These are phyloP conservation scores for Talaromyces islandicus DNA, from an alignment of 2,329 filamentous ascomycete genomes.

Conservation along the genomic window DNA sequence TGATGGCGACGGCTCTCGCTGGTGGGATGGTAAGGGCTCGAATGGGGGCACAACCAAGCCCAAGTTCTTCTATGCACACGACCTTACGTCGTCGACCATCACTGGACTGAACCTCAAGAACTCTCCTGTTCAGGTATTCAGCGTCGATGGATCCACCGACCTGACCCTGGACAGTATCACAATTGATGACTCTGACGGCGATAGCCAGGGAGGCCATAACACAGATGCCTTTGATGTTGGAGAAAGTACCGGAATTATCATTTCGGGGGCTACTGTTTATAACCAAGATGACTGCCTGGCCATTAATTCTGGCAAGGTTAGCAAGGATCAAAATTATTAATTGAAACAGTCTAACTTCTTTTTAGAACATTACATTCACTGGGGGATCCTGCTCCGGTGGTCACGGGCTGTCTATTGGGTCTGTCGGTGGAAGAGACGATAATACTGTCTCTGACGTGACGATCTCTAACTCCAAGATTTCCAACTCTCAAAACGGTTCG, in stretches of 20 bases:
- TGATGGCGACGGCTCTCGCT: slow-evolving; percentile 51
- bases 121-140: slow-evolving; percentile 31
- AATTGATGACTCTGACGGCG: slow-evolving; percentile 54
- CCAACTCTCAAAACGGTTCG: slow-evolving; percentile 32
- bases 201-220: slow-evolving; percentile 44
- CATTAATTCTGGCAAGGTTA: slow-evolving; percentile 45
- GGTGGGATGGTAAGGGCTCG: slow-evolving; percentile 57
- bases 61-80: slow-evolving; percentile 53
- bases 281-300: slow-evolving; percentile 61
- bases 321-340: background rate
- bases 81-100: slow-evolving; percentile 24
- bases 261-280: slow-evolving; percentile 48
- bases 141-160: slow-evolving; percentile 39
- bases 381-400: slow-evolving; percentile 38
- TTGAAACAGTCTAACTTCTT: background rate
- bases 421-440: slow-evolving; percentile 42
- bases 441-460: slow-evolving; percentile 49
- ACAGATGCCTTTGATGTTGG: slow-evolving; percentile 57
- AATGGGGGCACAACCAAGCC: slow-evolving; percentile 60
- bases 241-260: slow-evolving; percentile 44
- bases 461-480: slow-evolving; percentile 46
- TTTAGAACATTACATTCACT: slow-evolving; percentile 41
- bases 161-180: slow-evolving; percentile 48
- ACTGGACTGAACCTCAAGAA: slow-evolving; percentile 26
- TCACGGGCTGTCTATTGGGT: slow-evolving; percentile 29